A percentile compares a stretch with the other conserved stretches of the same genome.
phyloP scores from a whole-genome alignment of 2,329 filamentous ascomycete species.

The Neonectria ditissima region DNA sequence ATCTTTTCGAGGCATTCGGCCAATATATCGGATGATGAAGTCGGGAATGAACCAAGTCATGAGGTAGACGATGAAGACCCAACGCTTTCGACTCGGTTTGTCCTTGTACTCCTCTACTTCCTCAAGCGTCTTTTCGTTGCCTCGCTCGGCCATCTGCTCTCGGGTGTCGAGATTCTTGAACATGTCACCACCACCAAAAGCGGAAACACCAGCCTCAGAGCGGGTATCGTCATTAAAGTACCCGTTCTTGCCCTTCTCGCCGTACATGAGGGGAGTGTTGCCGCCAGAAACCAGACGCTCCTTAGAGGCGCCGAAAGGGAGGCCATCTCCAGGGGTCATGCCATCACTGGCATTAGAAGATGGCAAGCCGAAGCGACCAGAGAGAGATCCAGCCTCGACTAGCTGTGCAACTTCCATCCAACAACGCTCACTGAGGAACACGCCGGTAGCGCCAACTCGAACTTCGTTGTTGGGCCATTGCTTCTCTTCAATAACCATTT shows the following conservation, averaged over 20 bases:
- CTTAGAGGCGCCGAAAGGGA: slow-evolving; percentile 72
- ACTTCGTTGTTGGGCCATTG: slow-evolving; percentile 95
- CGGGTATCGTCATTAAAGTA: slow-evolving; percentile 93
- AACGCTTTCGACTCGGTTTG: slow-evolving; percentile 86
- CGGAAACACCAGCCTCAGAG: slow-evolving; percentile 93
- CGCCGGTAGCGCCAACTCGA: slow-evolving; percentile 87
- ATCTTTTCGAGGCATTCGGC: slow-evolving; percentile 91
- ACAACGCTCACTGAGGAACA: slow-evolving; percentile 95
- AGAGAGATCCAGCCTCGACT: slow-evolving; percentile 69
- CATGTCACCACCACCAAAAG: slow-evolving; percentile 93
- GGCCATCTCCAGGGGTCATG: slow-evolving; percentile 68
- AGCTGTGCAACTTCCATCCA: slow-evolving; percentile 92
- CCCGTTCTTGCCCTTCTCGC: slow-evolving; percentile 80
- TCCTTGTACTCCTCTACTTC: slow-evolving; percentile 89
- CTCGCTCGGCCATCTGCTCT: slow-evolving; percentile 94
- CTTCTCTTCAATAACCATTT: slow-evolving; percentile 91
- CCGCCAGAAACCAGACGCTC: slow-evolving; percentile 67
- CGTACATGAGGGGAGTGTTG: slow-evolving; percentile 70
- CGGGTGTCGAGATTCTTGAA: slow-evolving; percentile 96
- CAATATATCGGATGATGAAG: slow-evolving; percentile 79
- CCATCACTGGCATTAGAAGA: slow-evolving; percentile 72
- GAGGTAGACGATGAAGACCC: slow-evolving; percentile 85
- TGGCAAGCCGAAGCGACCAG: slow-evolving; percentile 50
- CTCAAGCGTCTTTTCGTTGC: slow-evolving; percentile 88
- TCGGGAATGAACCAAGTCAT: slow-evolving; percentile 92